phyloP scores from a whole-genome alignment of 805 yeast species.

The Candida sphagnicola region DNA sequence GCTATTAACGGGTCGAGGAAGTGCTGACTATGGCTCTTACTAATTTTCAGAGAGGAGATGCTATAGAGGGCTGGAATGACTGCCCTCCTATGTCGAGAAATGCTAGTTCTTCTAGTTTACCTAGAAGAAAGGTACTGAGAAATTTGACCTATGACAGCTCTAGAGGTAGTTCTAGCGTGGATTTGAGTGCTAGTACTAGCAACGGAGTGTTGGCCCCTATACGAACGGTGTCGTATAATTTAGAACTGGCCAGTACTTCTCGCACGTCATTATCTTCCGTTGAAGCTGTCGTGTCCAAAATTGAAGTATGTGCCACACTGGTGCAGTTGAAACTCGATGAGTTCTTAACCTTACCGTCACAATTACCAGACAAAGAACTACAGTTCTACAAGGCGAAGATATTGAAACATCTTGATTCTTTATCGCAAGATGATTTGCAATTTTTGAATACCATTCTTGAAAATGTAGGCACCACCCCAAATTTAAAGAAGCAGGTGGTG shows the following conservation, averaged over 20 bases:
- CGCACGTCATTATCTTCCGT: no score
- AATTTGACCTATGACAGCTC: background rate
- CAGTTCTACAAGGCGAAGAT: constrained; percentile 42
- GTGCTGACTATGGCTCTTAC: constrained; percentile 22
- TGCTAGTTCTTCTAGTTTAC: background rate
- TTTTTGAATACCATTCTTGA: constrained; percentile 13
- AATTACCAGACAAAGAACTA: constrained; percentile 39
- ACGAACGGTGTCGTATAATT: no score
- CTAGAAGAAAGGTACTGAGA: background rate
- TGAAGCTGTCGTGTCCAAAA: no score
- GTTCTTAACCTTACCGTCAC: constrained; percentile 14
- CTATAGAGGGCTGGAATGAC: constrained; percentile 59
- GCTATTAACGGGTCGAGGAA: no score
- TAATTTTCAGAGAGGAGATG: constrained; percentile 34
- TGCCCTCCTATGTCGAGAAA: constrained; percentile 39
- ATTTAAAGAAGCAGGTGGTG: constrained; percentile 30
- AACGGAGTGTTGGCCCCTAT: background rate
- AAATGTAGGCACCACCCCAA: constrained; percentile 12
- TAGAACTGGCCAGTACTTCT: no score
- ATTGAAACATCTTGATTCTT: background rate
- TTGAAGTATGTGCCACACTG: background rate
- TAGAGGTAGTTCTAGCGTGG: background rate
- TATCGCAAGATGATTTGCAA: constrained; percentile 6
- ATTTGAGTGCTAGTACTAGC: background rate
- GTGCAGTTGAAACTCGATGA: constrained; percentile 7